phyloP scores from a whole-genome alignment of 352 stramenopile genomes.

The Stramenopiles sp. region DNA sequence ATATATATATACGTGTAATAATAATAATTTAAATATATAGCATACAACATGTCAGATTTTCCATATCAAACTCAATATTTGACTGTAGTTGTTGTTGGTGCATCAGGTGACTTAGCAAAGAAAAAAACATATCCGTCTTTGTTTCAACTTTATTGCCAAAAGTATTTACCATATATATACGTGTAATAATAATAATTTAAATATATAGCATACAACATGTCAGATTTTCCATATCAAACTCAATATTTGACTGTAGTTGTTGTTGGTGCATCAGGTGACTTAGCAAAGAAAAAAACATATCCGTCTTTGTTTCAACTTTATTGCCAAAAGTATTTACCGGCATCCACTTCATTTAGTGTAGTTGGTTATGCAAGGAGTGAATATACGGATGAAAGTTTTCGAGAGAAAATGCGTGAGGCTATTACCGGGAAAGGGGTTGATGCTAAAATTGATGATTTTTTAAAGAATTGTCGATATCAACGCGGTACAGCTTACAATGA shows the following conservation, averaged over 20 bases:
- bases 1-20: no score
- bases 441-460: not conserved
- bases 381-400: slow-evolving; percentile 59
- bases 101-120: slow-evolving; percentile 60
- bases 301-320: slow-evolving; percentile 66
- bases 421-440: slow-evolving; percentile 25
- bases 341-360: slow-evolving; percentile 46
- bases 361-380: slow-evolving; percentile 51
- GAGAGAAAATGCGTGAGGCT: slow-evolving; percentile 37
- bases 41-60: no score
- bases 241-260: slow-evolving; percentile 51
- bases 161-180: slow-evolving; percentile 59
- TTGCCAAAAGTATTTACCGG: slow-evolving; percentile 41
- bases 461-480: not conserved
- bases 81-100: slow-evolving; percentile 56
- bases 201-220: no score
- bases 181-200: no score
- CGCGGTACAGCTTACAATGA: not conserved
- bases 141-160: slow-evolving; percentile 51
- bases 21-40: no score
- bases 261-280: slow-evolving; percentile 53
- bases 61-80: slow-evolving; percentile 41
- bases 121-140: slow-evolving; percentile 74
- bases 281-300: slow-evolving; percentile 74
- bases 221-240: slow-evolving; percentile 40